Evolutionary conservation across 1,139 yeast species (phyloP).

Genomic region (Taphrina betulina): DNA sequence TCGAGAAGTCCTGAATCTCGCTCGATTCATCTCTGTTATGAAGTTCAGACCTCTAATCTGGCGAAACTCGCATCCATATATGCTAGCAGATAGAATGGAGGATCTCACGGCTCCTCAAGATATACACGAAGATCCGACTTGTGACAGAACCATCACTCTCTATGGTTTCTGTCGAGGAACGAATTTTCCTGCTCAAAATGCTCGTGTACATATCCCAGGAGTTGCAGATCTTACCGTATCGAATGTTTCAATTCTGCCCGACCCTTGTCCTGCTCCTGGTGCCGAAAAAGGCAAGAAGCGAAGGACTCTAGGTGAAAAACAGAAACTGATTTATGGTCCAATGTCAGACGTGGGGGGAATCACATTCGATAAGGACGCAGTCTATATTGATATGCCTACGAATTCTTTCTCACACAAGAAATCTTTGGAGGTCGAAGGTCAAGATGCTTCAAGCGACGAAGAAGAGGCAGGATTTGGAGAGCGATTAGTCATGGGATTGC

Average conservation of each 20-base stretch:
- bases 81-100: slow-evolving; percentile 87
- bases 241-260: slow-evolving; percentile 84
- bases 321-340: slow-evolving; percentile 93
- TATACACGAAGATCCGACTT: slow-evolving; percentile 73
- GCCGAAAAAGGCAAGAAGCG: slow-evolving; percentile 68
- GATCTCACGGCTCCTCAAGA: slow-evolving; percentile 90
- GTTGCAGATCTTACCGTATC: slow-evolving; percentile 82
- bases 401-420: slow-evolving; percentile 50
- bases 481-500: slow-evolving; percentile 75
- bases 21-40: slow-evolving; percentile 94
- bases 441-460: slow-evolving; percentile 37
- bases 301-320: slow-evolving; percentile 88
- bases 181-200: slow-evolving; percentile 68
- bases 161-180: slow-evolving; percentile 97
- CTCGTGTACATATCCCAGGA: slow-evolving; percentile 91
- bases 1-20: slow-evolving; percentile 85
- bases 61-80: slow-evolving; percentile 97
- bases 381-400: slow-evolving; percentile 83
- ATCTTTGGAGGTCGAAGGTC: slow-evolving; percentile 28
- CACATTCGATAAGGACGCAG: slow-evolving; percentile 94
- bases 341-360: slow-evolving; percentile 99
- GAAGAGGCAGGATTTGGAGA: slow-evolving; percentile 79
- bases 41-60: slow-evolving; percentile 96
- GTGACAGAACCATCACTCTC: slow-evolving; percentile 84
- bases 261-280: slow-evolving; percentile 99